phyloP scores from a whole-genome alignment of 495 filamentous ascomycete genomes.

The Penicillium canescens region DNA sequence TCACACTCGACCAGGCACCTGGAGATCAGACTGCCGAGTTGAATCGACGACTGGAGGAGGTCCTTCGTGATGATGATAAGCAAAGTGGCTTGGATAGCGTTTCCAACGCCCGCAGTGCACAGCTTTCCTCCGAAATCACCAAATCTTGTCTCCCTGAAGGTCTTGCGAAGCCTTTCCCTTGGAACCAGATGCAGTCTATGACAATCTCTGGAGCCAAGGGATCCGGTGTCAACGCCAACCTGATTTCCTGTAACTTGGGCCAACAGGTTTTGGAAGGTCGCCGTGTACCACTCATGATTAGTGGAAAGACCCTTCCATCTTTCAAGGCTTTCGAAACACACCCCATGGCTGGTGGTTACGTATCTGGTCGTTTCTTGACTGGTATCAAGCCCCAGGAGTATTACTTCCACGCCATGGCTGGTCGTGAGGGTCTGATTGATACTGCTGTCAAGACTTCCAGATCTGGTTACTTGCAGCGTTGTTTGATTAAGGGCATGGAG shows the following conservation, averaged over 20 bases:
- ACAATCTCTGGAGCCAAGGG: slow-evolving; percentile 97
- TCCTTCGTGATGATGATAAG: slow-evolving; percentile 86
- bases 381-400: slow-evolving; percentile 97
- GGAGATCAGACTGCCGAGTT: slow-evolving; percentile 68
- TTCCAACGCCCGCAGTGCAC: slow-evolving; percentile 67
- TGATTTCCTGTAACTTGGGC: slow-evolving; percentile 96
- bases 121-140: slow-evolving; percentile 79
- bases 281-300: slow-evolving; percentile 95
- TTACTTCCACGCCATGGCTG: slow-evolving; percentile 99
- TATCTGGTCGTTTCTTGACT: slow-evolving; percentile 95
- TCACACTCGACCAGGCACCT: slow-evolving; percentile 71
- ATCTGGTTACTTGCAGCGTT: slow-evolving; percentile 95
- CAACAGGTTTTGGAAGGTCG: slow-evolving; percentile 96
- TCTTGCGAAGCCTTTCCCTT: slow-evolving; percentile 88
- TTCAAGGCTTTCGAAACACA: slow-evolving; percentile 90
- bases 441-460: slow-evolving; percentile 98
- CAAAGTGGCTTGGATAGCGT: slow-evolving; percentile 84
- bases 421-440: slow-evolving; percentile 97
- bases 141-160: slow-evolving; percentile 74
- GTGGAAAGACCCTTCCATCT: slow-evolving; percentile 93
- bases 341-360: slow-evolving; percentile 89
- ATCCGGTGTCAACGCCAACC: slow-evolving; percentile 86
- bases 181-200: slow-evolving; percentile 99
- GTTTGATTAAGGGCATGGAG: slow-evolving; percentile 99
- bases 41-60: slow-evolving; percentile 77